These are phyloP conservation scores for Fusarium longipes DNA, from an alignment of 2,329 filamentous ascomycete genomes.

Conservation along the genomic window DNA sequence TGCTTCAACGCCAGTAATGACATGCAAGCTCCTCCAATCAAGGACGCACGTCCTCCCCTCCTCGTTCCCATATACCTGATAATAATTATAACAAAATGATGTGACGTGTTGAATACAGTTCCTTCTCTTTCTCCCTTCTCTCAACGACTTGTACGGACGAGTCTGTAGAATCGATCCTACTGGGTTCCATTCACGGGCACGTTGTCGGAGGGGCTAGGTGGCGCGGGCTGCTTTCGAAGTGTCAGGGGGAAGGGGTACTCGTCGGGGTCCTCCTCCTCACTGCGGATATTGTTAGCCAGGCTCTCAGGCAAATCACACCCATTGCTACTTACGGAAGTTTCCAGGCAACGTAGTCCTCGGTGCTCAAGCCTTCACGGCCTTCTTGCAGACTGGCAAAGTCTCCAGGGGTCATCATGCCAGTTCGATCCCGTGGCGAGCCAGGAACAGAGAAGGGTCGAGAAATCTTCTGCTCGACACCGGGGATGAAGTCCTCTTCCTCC, in stretches of 20 bases:
- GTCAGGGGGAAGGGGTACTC: conserved; percentile 71
- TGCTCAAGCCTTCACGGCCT: conserved; percentile 89
- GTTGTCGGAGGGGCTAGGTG: conserved; percentile 42
- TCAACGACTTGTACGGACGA: conserved; percentile 1
- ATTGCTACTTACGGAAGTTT: conserved; percentile 85
- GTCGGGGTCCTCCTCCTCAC: conserved; percentile 93
- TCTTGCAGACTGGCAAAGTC: conserved; percentile 98
- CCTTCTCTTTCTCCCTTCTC: conserved; percentile 19
- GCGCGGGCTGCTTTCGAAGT: conserved; percentile 61
- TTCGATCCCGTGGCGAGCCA: conserved; percentile 88
- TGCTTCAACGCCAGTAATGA: conserved; percentile 39
- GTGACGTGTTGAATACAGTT: conserved; percentile 23
- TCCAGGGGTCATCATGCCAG: conserved; percentile 98
- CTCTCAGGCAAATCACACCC: background rate
- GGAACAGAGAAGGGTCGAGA: conserved; percentile 93
- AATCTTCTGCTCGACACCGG: conserved; percentile 93
- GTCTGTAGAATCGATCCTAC: conserved; percentile 24
- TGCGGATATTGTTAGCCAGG: conserved; percentile 52
- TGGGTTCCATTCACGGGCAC: conserved; percentile 44
- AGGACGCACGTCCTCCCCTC: conserved; percentile 3
- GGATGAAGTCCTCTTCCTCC: conserved; percentile 89
- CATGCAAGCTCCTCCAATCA: conserved; percentile 35
- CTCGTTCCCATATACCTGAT: conserved; percentile 16
- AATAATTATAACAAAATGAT: conserved; percentile 36
- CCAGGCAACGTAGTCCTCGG: conserved; percentile 98